phyloP scores from a whole-genome alignment of 2,329 filamentous ascomycete species.

The Ophiostoma sp. region DNA sequence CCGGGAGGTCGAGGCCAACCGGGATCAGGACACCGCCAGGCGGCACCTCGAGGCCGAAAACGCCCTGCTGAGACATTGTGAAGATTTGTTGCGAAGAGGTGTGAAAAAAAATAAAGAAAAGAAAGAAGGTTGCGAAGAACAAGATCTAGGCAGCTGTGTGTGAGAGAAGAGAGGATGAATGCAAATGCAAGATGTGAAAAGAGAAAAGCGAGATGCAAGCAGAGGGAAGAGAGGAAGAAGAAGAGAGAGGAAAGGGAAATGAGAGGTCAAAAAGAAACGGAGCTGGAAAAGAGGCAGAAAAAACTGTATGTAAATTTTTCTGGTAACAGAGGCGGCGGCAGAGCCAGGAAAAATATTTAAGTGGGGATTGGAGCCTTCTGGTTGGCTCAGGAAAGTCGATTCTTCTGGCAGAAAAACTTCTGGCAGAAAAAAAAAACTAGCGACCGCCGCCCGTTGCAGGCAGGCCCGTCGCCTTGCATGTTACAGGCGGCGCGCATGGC shows the following conservation, averaged over 20 bases:
- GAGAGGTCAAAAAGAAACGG: slow-evolving; percentile 17
- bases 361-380: slow-evolving; percentile 16
- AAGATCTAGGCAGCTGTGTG: neutral
- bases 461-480: neutral
- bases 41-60: slow-evolving; percentile 92
- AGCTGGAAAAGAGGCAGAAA: slow-evolving; percentile 17
- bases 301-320: slow-evolving; percentile 30
- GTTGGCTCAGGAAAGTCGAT: slow-evolving; percentile 29
- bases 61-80: slow-evolving; percentile 31
- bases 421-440: neutral
- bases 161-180: neutral
- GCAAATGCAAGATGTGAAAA: slow-evolving; percentile 26
- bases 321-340: neutral
- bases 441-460: neutral
- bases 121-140: slow-evolving; percentile 23
- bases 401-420: slow-evolving; percentile 15
- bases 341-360: slow-evolving; percentile 29
- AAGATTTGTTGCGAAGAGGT: neutral
- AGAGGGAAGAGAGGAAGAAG: slow-evolving; percentile 30
- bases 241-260: slow-evolving; percentile 30
- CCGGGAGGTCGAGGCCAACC: slow-evolving; percentile 74
- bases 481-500: slow-evolving; percentile 10
- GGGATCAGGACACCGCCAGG: slow-evolving; percentile 80
- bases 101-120: neutral
- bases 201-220: slow-evolving; percentile 33